Base-by-base conservation (phyloP, 2,329 filamentous ascomycete species). In the Ceratocystis harringtonii region DNA sequence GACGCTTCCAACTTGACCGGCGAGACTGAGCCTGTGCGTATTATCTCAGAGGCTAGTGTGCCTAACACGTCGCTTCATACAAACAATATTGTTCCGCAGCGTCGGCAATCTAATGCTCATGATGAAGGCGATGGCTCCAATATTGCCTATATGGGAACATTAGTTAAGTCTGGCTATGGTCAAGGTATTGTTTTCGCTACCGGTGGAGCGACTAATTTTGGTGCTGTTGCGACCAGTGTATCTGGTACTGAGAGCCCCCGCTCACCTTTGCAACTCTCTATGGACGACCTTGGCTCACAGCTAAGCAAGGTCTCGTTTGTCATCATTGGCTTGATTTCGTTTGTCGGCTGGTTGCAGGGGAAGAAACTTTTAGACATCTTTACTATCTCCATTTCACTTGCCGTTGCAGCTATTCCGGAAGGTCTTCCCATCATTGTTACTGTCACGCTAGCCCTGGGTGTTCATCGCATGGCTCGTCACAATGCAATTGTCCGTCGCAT, bases 141-240 rank as follows among this genome's bases (percentile, higher is more conserved):
- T 71, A 92, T 99, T 73, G 94, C 92, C 1, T 97, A 96, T 74
- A 97, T 99, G 92, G 94, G 94, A 32, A 99, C 94, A 2, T 76
- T 99, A 69, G 91, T 99, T 43, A 90, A 92, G 69, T 96, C 92
- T 44, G 94, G 94, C 10, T 88, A 99, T 72, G 94, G 94, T 0
- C 92, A 96, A 74, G 94, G 94, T 55, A 87, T 99, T 69, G 94
- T 99, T n/a, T 95, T 96, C 73, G 91, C 92, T 7, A 99, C 94
- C 5, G 95, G 95, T 65, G 88, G 89, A 41, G 85, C 89, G 67
- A 99, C 95, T 0, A 91, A 97, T 71, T 97, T 99, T 75, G 94
- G 94, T 52, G 92, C 90, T 62, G 99, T 99, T 70, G 95, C 92
- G 22, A 88, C 92, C 17, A 96, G 92, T 64, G 83, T 99, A 30